These are phyloP conservation scores for Hamigera avellanea DNA, from an alignment of 495 filamentous ascomycete genomes.

Conservation along the genomic window DNA sequence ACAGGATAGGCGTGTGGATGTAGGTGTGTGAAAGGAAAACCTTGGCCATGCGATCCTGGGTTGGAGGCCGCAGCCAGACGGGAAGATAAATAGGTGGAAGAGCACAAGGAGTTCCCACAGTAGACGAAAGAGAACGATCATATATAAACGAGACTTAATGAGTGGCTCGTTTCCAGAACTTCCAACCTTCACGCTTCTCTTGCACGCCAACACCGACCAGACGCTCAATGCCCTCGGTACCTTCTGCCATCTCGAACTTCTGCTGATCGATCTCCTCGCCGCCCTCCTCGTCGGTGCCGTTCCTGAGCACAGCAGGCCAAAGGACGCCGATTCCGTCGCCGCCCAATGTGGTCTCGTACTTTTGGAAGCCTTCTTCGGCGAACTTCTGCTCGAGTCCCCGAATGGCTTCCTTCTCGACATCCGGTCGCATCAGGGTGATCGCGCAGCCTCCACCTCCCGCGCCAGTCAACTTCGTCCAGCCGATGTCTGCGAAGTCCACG, in stretches of 20 bases:
- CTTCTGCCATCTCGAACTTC: constrained; percentile 74
- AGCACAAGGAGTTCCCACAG: too few species aligned
- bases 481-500: constrained; percentile 78
- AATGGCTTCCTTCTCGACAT: constrained; percentile 37
- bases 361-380: constrained; percentile 62
- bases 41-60: too few species aligned
- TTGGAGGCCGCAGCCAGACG: too few species aligned
- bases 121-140: too few species aligned
- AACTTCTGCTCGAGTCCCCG: constrained; percentile 54
- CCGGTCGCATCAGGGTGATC: constrained; percentile 75
- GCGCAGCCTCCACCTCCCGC: constrained; percentile 92
- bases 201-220: constrained; percentile 49
- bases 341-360: constrained; percentile 78
- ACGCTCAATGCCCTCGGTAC: constrained; percentile 66
- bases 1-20: too few species aligned
- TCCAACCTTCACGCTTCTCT: constrained; percentile 74
- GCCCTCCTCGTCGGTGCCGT: constrained; percentile 58
- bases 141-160: constrained; percentile 2
- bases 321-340: constrained; percentile 88
- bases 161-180: constrained; percentile 65
- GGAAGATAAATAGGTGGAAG: too few species aligned
- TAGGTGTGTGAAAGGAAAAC: too few species aligned
- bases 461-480: constrained; percentile 95
- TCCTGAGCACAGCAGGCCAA: constrained; percentile 77
- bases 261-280: constrained; percentile 89